A percentile compares a stretch with the other conserved stretches of the same genome.
These are phyloP conservation scores for Solanum acaule DNA, from an alignment of 257 asterid genomes.

Conservation along the genomic window DNA sequence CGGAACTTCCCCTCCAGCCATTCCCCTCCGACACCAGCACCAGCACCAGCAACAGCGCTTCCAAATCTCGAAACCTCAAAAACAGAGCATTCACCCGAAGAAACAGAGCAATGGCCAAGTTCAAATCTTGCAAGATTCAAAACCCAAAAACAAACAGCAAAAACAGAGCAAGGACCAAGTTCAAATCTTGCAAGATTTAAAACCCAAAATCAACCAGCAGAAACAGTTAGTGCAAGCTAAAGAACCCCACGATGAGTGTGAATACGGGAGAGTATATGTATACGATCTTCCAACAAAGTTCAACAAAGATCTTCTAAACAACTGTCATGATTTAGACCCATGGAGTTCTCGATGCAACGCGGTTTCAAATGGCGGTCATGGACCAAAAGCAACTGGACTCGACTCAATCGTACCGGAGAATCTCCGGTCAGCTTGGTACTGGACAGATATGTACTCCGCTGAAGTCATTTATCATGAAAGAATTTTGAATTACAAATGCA, in stretches of 20 bases:
- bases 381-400: constrained; percentile 42
- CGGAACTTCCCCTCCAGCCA: constrained; percentile 10
- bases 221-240: not conserved
- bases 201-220: not conserved
- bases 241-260: constrained; percentile 12
- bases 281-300: constrained; percentile 39
- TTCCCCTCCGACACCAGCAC: not conserved
- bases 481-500: constrained; percentile 31
- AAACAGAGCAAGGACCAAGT: not conserved
- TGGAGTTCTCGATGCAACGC: constrained; percentile 44
- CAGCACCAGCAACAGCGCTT: not conserved
- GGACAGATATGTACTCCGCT: constrained; percentile 39
- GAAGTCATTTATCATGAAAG: constrained; percentile 47
- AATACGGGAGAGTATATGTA: constrained; percentile 38
- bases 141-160: not conserved
- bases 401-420: constrained; percentile 29
- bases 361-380: constrained; percentile 36
- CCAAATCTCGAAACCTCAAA: not conserved
- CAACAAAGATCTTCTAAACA: constrained; percentile 30
- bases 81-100: not conserved
- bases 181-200: not conserved
- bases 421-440: constrained; percentile 40
- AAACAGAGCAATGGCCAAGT: not conserved
- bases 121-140: not conserved
- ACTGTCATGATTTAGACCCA: constrained; percentile 36